Evolutionary conservation across 1,284 basidiomycete genomes (phyloP).

Genomic region (Trametes hirsuta): DNA sequence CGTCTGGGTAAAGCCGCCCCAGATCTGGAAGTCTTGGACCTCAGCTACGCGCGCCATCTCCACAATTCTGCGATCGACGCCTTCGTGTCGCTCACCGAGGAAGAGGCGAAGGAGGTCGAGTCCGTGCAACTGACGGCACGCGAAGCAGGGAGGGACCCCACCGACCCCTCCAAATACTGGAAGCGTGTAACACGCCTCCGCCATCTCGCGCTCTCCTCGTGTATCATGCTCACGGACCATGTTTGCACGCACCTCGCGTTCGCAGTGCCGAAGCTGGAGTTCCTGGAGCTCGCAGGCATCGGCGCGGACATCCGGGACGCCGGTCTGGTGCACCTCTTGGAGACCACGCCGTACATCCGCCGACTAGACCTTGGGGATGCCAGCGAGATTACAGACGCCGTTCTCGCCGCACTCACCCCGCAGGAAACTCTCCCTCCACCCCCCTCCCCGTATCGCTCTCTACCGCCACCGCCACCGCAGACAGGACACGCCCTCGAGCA

Average conservation of each 20-base stretch:
- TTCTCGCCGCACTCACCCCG: conserved; percentile 72
- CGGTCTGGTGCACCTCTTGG: conserved; percentile 73
- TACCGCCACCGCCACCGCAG: conserved; percentile 23
- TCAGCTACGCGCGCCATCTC: conserved; percentile 72
- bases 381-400: conserved; percentile 70
- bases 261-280: conserved; percentile 75
- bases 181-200: conserved; percentile 72
- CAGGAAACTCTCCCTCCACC: conserved; percentile 7
- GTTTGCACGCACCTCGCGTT: conserved; percentile 75
- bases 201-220: conserved; percentile 82
- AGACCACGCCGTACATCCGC: conserved; percentile 71
- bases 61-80: conserved; percentile 77
- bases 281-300: conserved; percentile 82
- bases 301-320: conserved; percentile 69
- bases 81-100: conserved; percentile 62
- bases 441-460: conserved; percentile 7
- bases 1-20: conserved; percentile 66
- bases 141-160: conserved; percentile 64
- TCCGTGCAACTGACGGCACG: conserved; percentile 59
- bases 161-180: conserved; percentile 52
- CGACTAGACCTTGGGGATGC: conserved; percentile 88
- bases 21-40: conserved; percentile 80
- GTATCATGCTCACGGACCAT: conserved; percentile 72
- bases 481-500: conserved; percentile 74
- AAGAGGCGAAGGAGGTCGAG: conserved; percentile 32